Evolutionary conservation across 2,329 filamentous ascomycete species (phyloP).

Genomic region (Didymella sp.): DNA sequence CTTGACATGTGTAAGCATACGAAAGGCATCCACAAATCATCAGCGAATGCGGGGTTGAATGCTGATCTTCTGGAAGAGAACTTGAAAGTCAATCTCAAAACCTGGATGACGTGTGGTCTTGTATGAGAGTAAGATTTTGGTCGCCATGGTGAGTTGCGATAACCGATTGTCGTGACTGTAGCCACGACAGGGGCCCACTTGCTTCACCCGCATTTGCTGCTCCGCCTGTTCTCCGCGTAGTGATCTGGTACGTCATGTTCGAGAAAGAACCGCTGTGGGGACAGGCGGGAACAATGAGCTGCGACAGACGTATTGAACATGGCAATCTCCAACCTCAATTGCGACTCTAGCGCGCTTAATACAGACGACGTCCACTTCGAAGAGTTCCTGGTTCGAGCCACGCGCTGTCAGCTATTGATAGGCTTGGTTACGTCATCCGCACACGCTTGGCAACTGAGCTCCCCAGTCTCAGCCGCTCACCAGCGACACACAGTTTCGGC

Average conservation of each 20-base stretch:
- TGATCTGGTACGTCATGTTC: conserved; percentile 18
- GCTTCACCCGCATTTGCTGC: conserved; percentile 13
- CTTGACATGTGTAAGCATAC: not conserved
- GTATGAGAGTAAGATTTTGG: not conserved
- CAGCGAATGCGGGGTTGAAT: not conserved
- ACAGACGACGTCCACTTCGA: not conserved
- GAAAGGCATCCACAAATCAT: not conserved
- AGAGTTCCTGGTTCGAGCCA: not conserved
- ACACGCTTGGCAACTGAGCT: conserved; percentile 26
- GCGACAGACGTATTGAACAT: not conserved
- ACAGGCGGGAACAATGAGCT: not conserved
- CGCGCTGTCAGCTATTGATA: conserved; percentile 14
- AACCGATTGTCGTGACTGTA: conserved; percentile 13
- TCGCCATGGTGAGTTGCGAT: conserved; percentile 10
- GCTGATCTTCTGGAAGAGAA: not conserved
- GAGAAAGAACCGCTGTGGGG: conserved; percentile 10
- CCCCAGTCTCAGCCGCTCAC: conserved; percentile 32
- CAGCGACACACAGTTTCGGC: conserved; percentile 21
- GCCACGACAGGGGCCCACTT: conserved; percentile 7
- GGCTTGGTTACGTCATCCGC: conserved; percentile 35
- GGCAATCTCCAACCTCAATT: not conserved
- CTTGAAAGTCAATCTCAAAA: not conserved
- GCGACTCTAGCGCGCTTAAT: not conserved
- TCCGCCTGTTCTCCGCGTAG: conserved; percentile 11
- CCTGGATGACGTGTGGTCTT: not conserved